phyloP scores from a whole-genome alignment of 192 early-diverging fungal species.

The Chytriomyces sp. region DNA sequence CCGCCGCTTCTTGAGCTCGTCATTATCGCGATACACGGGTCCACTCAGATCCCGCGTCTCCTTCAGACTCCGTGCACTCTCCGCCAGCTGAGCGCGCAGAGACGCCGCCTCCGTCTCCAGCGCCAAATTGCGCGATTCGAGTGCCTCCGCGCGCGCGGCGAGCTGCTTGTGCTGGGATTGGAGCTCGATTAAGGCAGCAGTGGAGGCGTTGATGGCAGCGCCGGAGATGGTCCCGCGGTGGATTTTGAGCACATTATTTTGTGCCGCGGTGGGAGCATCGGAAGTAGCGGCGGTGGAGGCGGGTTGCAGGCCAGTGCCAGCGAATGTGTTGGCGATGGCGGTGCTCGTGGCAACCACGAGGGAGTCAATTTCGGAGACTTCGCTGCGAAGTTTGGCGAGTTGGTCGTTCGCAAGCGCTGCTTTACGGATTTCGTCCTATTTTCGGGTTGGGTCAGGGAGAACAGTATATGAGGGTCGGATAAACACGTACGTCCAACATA shows the following conservation, averaged over 20 bases:
- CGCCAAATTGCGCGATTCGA: background rate
- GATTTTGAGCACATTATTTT: background rate
- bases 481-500: slow-evolving; percentile 25
- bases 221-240: background rate
- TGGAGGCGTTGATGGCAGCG: background rate
- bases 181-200: background rate
- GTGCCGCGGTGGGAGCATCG: background rate
- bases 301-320: too few relatives aligned
- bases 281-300: too few relatives aligned
- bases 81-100: slow-evolving; percentile 3
- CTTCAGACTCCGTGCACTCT: slow-evolving; percentile 17
- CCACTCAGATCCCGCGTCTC: slow-evolving; percentile 20
- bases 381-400: background rate
- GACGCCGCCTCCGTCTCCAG: slow-evolving; percentile 25
- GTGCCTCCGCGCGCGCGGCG: too few relatives aligned
- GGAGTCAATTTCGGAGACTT: background rate
- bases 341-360: background rate
- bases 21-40: slow-evolving; percentile 18
- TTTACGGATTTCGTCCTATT: slow-evolving; percentile 6
- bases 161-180: slow-evolving; percentile 23
- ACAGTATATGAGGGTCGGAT: background rate
- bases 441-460: background rate
- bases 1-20: slow-evolving; percentile 20
- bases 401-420: background rate
- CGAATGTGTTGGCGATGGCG: background rate